Evolutionary conservation across 1,139 yeast genomes (phyloP).

Genomic region (Candida sojae): DNA sequence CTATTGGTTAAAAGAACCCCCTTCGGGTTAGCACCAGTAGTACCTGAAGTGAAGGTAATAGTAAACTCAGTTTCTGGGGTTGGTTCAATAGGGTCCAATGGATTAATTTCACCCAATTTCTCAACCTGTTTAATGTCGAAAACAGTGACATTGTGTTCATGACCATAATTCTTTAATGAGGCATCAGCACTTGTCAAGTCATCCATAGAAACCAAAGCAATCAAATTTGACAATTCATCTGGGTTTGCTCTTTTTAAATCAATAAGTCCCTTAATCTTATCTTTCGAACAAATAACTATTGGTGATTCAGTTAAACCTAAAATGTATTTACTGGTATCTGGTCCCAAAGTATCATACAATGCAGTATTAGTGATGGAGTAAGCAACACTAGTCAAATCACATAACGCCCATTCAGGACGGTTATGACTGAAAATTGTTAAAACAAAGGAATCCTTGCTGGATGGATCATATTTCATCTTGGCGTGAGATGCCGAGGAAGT

Average conservation of each 20-base stretch:
- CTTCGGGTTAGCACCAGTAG: constrained; percentile 70
- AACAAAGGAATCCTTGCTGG: constrained; percentile 30
- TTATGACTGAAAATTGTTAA: constrained; percentile 38
- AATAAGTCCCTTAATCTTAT: constrained; percentile 29
- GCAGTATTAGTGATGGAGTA: constrained; percentile 41
- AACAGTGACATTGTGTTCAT: constrained; percentile 28
- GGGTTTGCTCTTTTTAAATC: constrained; percentile 28
- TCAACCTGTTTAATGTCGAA: constrained; percentile 47
- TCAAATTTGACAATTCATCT: constrained; percentile 27
- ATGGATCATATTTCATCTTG: constrained; percentile 22
- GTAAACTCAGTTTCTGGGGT: constrained; percentile 57
- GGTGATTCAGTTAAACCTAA: constrained; percentile 38
- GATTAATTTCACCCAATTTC: constrained; percentile 52
- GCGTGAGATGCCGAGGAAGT: constrained; percentile 28
- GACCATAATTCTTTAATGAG: constrained; percentile 22
- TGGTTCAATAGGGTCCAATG: constrained; percentile 51
- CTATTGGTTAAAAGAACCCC: constrained; percentile 68
- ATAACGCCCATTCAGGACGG: constrained; percentile 39
- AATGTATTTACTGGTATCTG: constrained; percentile 35
- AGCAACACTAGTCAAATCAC: constrained; percentile 39
- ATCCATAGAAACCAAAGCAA: constrained; percentile 42
- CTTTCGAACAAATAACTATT: constrained; percentile 34
- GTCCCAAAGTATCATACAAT: constrained; percentile 43
- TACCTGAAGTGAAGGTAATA: constrained; percentile 77
- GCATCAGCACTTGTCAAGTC: constrained; percentile 29